These are phyloP conservation scores for Hirsutella minnesotensis DNA, from an alignment of 2,329 filamentous ascomycete genomes.

Conservation along the genomic window DNA sequence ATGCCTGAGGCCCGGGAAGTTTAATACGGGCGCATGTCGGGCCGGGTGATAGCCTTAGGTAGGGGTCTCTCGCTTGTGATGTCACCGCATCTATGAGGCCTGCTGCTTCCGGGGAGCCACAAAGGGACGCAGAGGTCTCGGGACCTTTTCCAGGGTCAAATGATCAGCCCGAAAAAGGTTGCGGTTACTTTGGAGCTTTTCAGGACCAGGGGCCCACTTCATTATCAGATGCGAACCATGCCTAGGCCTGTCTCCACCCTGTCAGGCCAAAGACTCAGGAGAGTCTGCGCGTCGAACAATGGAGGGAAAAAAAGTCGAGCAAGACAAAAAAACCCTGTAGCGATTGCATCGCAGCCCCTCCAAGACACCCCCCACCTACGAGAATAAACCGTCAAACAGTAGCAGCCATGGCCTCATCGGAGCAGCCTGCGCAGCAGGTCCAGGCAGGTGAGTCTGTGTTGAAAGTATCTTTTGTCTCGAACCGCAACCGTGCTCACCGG, in stretches of 20 bases:
- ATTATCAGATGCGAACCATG: too few relatives aligned
- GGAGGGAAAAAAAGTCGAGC: not conserved
- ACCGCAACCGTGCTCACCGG: not conserved
- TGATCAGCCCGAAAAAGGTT: too few relatives aligned
- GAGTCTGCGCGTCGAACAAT: not conserved
- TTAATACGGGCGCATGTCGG: not conserved
- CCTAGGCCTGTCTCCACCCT: not conserved
- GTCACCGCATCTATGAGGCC: not conserved
- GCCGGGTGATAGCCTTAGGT: not conserved
- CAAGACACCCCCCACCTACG: not conserved
- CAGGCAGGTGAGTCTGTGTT: conserved; percentile 16
- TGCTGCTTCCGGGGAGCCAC: too few relatives aligned
- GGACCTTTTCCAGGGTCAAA: too few relatives aligned
- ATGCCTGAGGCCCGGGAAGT: not conserved
- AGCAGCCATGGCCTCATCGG: conserved; percentile 16
- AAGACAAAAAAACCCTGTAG: not conserved
- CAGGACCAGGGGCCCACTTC: too few relatives aligned
- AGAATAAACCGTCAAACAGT: not conserved
- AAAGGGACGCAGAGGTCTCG: too few relatives aligned
- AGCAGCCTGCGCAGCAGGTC: conserved; percentile 17
- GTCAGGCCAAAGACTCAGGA: not conserved
- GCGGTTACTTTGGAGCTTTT: too few relatives aligned
- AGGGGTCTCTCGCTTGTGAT: not conserved
- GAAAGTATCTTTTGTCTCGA: not conserved
- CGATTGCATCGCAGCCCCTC: not conserved